Percentiles rank a stretch among this genome's conserved stretches.
Evolutionary conservation across 2,329 filamentous ascomycete species (phyloP).

Genomic region (Cladosporium sp.): DNA sequence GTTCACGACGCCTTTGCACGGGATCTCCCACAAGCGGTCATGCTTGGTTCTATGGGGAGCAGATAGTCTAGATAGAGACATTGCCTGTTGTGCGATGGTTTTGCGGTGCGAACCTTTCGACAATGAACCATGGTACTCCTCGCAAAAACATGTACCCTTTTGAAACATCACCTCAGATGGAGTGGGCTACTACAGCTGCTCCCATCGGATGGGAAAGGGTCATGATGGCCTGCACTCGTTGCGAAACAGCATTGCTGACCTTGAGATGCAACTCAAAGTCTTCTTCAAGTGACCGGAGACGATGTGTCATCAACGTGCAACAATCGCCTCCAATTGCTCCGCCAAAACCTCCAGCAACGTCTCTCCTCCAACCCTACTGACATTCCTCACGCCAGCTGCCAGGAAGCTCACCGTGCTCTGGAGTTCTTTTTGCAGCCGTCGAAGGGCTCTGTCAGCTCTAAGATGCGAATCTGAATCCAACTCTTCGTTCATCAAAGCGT

Average conservation of each 20-base stretch:
- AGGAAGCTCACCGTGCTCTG: constrained; percentile 70
- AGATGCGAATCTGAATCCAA: constrained; percentile 34
- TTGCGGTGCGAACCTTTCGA: neutral
- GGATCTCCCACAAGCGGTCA: neutral
- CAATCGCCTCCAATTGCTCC: constrained; percentile 68
- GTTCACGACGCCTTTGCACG: neutral
- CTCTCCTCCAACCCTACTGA: constrained; percentile 73
- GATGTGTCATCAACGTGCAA: neutral
- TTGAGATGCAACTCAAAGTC: neutral
- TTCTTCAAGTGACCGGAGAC: neutral
- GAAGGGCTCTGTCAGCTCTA: constrained; percentile 19
- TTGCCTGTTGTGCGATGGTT: neutral
- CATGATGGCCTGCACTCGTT: neutral
- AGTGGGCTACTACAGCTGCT: neutral
- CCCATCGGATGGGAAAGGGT: neutral
- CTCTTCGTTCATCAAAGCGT: constrained; percentile 12
- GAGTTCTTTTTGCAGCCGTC: constrained; percentile 54
- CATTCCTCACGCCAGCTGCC: constrained; percentile 69
- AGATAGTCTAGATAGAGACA: neutral
- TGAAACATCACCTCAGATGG: neutral
- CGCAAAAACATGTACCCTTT: neutral
- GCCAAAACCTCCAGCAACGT: constrained; percentile 77
- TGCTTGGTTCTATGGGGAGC: neutral
- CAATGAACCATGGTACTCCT: neutral
- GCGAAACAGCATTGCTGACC: neutral